Percentiles rank a stretch among this genome's conserved stretches.
Evolutionary conservation across 345 rosid genomes (phyloP).

Genomic region (Conringia planisiliqua): DNA sequence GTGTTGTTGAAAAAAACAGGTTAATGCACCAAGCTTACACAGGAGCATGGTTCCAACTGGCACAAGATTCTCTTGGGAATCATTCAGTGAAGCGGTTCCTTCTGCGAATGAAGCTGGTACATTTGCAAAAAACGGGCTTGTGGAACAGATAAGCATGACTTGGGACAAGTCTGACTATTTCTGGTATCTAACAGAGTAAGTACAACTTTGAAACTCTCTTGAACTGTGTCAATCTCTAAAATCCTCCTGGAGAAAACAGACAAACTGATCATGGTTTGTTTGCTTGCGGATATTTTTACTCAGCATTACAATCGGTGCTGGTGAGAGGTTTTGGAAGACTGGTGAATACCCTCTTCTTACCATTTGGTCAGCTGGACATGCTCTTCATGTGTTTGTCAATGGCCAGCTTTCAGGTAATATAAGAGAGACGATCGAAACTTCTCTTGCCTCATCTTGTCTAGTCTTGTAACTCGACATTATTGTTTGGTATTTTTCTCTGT

Average conservation of each 20-base stretch:
- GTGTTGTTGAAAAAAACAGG: constrained; percentile 31
- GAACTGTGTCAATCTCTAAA: not conserved
- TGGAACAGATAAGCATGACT: constrained; percentile 58
- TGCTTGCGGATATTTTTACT: not conserved
- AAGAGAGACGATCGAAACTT: not conserved
- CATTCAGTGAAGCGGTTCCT: constrained; percentile 41
- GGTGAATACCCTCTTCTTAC: constrained; percentile 69
- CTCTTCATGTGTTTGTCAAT: constrained; percentile 63
- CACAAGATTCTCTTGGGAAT: constrained; percentile 49
- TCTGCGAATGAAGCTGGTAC: constrained; percentile 37
- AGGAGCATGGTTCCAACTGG: constrained; percentile 46
- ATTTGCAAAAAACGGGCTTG: constrained; percentile 45
- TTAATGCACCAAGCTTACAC: constrained; percentile 35
- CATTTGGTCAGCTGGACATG: constrained; percentile 76
- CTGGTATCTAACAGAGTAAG: constrained; percentile 55
- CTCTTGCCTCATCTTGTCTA: not conserved
- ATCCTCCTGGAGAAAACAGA: not conserved
- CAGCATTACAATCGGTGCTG: constrained; percentile 57
- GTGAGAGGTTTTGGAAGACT: constrained; percentile 61
- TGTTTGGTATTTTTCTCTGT: not conserved
- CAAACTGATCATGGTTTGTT: not conserved
- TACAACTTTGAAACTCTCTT: constrained; percentile 12
- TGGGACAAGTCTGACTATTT: constrained; percentile 55
- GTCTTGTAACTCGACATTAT: not conserved
- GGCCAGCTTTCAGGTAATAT: constrained; percentile 68